Evolutionary conservation across 768 basidiomycete species (phyloP).

Genomic region (Melanogaster broomeanus): DNA sequence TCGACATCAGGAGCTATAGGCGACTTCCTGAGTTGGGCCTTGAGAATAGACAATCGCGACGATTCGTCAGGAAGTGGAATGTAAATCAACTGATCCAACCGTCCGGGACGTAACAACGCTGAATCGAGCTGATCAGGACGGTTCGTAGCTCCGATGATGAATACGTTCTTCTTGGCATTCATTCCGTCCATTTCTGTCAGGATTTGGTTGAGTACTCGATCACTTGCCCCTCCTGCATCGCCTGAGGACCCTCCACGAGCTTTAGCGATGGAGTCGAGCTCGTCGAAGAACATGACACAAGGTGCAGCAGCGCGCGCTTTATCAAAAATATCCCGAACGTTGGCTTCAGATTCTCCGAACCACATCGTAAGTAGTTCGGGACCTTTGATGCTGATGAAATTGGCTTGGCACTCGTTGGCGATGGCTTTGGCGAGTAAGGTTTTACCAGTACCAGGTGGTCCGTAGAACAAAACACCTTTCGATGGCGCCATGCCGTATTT

Average conservation of each 20-base stretch:
- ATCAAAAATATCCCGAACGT: constrained; percentile 97
- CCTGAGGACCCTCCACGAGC: constrained; percentile 78
- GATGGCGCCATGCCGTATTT: constrained; percentile 95
- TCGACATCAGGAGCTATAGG: constrained; percentile 85
- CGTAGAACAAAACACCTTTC: constrained; percentile 94
- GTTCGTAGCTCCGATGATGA: constrained; percentile 97
- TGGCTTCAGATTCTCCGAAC: constrained; percentile 93
- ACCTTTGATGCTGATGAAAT: constrained; percentile 94
- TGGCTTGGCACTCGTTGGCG: constrained; percentile 96
- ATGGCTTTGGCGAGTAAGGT: constrained; percentile 94
- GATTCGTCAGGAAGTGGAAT: constrained; percentile 98
- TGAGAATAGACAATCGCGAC: constrained; percentile 94
- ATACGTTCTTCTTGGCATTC: constrained; percentile 99
- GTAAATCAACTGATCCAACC: constrained; percentile 97
- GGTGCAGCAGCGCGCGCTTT: constrained; percentile 98
- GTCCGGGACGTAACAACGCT: constrained; percentile 89
- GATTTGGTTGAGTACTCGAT: constrained; percentile 96
- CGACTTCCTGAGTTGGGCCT: constrained; percentile 95
- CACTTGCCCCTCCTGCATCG: constrained; percentile 95
- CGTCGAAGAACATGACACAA: constrained; percentile 99
- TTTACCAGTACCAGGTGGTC: constrained; percentile 96
- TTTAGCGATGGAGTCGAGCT: constrained; percentile 97
- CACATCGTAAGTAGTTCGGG: constrained; percentile 97
- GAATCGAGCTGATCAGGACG: constrained; percentile 95
- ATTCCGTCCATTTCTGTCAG: constrained; percentile 98